Percentiles rank a stretch among this genome's conserved stretches.
Evolutionary conservation across 1,139 yeast species (phyloP).

Genomic region (Blastobotrys persicus): DNA sequence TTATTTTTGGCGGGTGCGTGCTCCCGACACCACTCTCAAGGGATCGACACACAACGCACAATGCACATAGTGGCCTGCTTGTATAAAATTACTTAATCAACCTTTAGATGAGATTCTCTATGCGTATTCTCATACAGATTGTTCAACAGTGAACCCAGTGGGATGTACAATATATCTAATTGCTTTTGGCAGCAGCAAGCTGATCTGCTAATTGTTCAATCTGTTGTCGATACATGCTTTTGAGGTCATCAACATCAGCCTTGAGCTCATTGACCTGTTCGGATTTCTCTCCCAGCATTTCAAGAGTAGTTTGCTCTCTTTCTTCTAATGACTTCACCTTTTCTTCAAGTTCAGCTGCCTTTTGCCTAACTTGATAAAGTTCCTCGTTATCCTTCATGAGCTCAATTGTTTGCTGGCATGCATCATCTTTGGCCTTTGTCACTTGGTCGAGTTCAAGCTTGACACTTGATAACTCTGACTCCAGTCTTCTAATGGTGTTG

Average conservation of each 20-base stretch:
- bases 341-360: slow-evolving; percentile 42
- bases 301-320: slow-evolving; percentile 59
- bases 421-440: slow-evolving; percentile 57
- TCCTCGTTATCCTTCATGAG: slow-evolving; percentile 55
- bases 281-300: slow-evolving; percentile 81
- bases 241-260: slow-evolving; percentile 87
- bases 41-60: too few relatives aligned
- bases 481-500: slow-evolving; percentile 71
- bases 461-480: slow-evolving; percentile 67
- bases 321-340: slow-evolving; percentile 39
- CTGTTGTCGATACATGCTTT: slow-evolving; percentile 75
- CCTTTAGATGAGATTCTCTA: too few relatives aligned
- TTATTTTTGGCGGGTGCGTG: neutral
- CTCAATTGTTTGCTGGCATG: slow-evolving; percentile 64
- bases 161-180: too few relatives aligned
- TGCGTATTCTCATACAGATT: too few relatives aligned
- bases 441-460: slow-evolving; percentile 61
- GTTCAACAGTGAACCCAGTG: too few relatives aligned
- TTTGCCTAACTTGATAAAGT: slow-evolving; percentile 41
- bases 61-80: too few relatives aligned
- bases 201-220: slow-evolving; percentile 80
- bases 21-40: neutral
- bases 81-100: neutral
- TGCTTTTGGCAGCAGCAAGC: slow-evolving; percentile 35
- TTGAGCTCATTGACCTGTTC: slow-evolving; percentile 81